phyloP scores from a whole-genome alignment of 768 basidiomycete species.

The Psilocybe subaeruginosa region DNA sequence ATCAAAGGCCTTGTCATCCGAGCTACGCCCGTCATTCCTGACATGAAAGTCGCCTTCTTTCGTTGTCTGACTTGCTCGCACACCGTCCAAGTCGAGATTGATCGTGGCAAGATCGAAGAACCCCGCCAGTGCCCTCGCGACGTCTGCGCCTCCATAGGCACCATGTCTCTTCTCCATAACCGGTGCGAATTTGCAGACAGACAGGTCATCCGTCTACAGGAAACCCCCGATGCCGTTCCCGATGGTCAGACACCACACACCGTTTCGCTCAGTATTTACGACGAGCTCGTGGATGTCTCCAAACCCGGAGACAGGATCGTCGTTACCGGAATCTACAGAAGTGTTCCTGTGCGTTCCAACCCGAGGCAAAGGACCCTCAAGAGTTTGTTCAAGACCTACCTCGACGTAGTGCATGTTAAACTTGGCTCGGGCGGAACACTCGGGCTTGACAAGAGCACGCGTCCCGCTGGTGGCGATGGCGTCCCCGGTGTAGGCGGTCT shows the following conservation, averaged over 20 bases:
- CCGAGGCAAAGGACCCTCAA: conserved; percentile 90
- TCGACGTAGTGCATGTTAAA: conserved; percentile 93
- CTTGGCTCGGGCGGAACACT: conserved; percentile 73
- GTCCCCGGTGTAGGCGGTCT: conserved; percentile 74
- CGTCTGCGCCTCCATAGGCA: conserved; percentile 84
- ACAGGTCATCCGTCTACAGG: conserved; percentile 94
- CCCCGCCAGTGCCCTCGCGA: conserved; percentile 92
- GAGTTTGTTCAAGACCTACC: conserved; percentile 95
- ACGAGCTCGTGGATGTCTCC: conserved; percentile 94
- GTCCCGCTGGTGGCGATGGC: conserved; percentile 69
- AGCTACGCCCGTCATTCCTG: conserved; percentile 96
- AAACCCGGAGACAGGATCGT: conserved; percentile 95
- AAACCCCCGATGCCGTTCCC: conserved; percentile 96
- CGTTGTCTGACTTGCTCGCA: conserved; percentile 94
- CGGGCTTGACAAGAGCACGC: conserved; percentile 79
- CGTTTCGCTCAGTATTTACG: conserved; percentile 95
- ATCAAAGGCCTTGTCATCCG: conserved; percentile 98
- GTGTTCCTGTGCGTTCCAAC: conserved; percentile 94
- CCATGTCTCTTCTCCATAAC: conserved; percentile 96
- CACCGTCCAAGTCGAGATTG: conserved; percentile 96
- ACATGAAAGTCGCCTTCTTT: conserved; percentile 99
- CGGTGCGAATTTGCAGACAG: conserved; percentile 95
- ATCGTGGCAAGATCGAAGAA: conserved; percentile 97
- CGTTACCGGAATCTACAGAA: conserved; percentile 93
- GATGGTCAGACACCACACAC: conserved; percentile 99